Base-by-base conservation (phyloP, 305 asterid genomes). In the Striga hermonthica region DNA sequence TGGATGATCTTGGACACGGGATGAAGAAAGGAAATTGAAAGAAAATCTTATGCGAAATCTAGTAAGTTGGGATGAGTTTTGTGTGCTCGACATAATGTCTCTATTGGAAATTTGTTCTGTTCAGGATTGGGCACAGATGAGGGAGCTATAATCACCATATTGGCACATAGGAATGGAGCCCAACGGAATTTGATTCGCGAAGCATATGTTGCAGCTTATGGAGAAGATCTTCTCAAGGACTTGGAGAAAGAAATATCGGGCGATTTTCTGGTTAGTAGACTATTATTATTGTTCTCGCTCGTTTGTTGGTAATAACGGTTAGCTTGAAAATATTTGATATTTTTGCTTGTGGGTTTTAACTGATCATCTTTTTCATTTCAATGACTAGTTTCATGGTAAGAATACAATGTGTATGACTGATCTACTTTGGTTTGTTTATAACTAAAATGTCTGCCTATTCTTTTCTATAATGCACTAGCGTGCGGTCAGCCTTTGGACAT, bases 121-220 rank as follows among this genome's bases (percentile, higher is more conserved):
- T 69, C 77, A 87, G 97, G 97, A 75, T 86, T 86, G 84, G 97
- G 97, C 44, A 91, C 95, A 59, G 78, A 91, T 64, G 98, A 91
- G 78, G 74, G 41, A 1, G 62, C 79, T 55, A 85, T 87, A 5
- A 82, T 89, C 77, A 58, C 66, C 67, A 89, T 89, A 71, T 76
- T 89, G 79, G 93, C 96, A 7, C 97, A 89, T 79, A 80, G 98
- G 68, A 92, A 83, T 59, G 98, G 83, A 7, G 66, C 70, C 0
- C 98, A 92, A 38, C 77, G 95, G 48, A 92, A 31, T 72, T 52
- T 79, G 77, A 89, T 92, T 72, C 81, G 85, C 1, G 87, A 85
- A 35, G 76, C 85, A 9, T 92, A 92, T 72, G 78, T 85, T 9
- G 60, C 14, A 12, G 81, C 84, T 68, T 81, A 79, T 74, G 92